phyloP scores from a whole-genome alignment of 2,329 filamentous ascomycete species.

The Penicillium sp. region DNA sequence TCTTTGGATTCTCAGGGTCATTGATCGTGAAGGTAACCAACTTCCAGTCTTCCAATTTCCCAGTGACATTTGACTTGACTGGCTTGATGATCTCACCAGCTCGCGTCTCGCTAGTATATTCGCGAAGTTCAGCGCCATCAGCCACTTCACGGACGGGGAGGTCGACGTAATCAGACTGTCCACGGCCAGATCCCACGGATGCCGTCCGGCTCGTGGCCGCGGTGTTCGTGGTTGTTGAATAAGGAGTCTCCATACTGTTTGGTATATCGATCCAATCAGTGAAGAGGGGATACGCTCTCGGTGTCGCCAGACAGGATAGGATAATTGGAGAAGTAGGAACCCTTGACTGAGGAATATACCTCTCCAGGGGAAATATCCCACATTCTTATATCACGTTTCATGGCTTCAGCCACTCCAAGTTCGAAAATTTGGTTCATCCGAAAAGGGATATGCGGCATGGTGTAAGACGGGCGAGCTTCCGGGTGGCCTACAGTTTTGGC shows the following conservation, averaged over 20 bases:
- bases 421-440: neutral
- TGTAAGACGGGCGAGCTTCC: slow-evolving; percentile 3
- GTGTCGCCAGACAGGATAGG: slow-evolving; percentile 2
- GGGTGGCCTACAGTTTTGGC: neutral
- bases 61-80: slow-evolving; percentile 57
- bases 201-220: slow-evolving; percentile 28
- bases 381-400: slow-evolving; percentile 19
- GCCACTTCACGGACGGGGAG: slow-evolving; percentile 68
- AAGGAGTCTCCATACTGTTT: slow-evolving; percentile 21
- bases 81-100: slow-evolving; percentile 63
- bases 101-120: slow-evolving; percentile 66
- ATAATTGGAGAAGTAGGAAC: neutral
- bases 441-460: slow-evolving; percentile 6
- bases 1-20: slow-evolving; percentile 80
- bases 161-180: slow-evolving; percentile 51
- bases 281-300: neutral
- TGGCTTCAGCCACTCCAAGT: neutral
- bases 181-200: slow-evolving; percentile 26
- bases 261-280: slow-evolving; percentile 1
- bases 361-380: neutral
- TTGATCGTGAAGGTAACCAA: slow-evolving; percentile 70
- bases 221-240: slow-evolving; percentile 13
- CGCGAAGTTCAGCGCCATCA: slow-evolving; percentile 62
- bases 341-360: neutral
- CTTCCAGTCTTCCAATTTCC: slow-evolving; percentile 57